Percentiles rank a stretch among this genome's conserved stretches.
These are phyloP conservation scores for Dactylellina cionopaga DNA, from an alignment of 2,329 filamentous ascomycete species.

Conservation along the genomic window DNA sequence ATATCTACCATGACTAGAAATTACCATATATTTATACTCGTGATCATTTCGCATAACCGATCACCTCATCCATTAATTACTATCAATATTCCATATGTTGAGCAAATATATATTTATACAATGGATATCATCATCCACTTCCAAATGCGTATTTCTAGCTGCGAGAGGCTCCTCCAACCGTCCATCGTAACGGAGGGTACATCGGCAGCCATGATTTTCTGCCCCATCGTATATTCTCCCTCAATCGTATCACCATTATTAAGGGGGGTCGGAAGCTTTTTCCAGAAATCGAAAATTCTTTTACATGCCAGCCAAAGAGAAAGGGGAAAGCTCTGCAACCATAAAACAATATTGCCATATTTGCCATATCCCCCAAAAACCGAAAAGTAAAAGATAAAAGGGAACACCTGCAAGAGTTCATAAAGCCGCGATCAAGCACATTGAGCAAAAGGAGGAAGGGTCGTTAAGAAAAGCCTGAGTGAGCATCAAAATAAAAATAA, in stretches of 20 bases:
- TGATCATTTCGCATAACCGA: no score
- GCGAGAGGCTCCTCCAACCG: no score
- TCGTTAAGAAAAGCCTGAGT: constrained; percentile 2
- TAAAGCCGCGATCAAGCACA: constrained; percentile 7
- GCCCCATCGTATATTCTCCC: not conserved
- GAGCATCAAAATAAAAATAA: constrained; percentile 21
- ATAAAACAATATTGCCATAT: constrained; percentile 4
- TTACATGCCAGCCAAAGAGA: not conserved
- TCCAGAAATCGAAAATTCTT: no score
- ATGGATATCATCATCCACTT: not conserved
- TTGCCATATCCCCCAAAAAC: constrained; percentile 36
- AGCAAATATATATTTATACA: not conserved
- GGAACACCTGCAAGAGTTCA: constrained; percentile 40
- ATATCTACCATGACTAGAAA: no score
- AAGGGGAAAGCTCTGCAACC: constrained; percentile 33
- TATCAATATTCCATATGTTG: not conserved
- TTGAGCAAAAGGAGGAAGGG: not conserved
- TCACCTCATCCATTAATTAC: no score
- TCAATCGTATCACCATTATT: not conserved
- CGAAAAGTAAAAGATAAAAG: constrained; percentile 8
- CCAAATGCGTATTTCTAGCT: not conserved
- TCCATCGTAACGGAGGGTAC: not conserved
- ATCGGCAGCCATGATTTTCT: not conserved
- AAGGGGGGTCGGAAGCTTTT: not conserved
- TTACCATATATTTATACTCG: no score